Percentiles rank a stretch among this genome's conserved stretches.
These are phyloP conservation scores for Cardiosporidium cionae DNA, from an alignment of 169 alveolate genomes.

Conservation along the genomic window DNA sequence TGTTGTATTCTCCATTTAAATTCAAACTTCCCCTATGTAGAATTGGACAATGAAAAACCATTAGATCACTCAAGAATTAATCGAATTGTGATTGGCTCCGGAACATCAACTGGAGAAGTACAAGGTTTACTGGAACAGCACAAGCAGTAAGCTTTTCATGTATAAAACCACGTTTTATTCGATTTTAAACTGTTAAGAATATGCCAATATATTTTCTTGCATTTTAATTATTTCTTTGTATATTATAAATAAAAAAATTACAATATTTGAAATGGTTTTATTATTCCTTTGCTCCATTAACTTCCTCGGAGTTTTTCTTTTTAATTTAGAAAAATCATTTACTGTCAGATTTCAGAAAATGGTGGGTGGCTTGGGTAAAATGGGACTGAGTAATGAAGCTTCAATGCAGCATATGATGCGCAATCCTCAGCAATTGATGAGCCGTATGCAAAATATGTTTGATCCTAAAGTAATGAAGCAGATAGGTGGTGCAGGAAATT, in stretches of 20 bases:
- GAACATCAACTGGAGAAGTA: slow-evolving; percentile 78
- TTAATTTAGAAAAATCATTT: too few relatives aligned
- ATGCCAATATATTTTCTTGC: too few relatives aligned
- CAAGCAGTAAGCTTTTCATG: slow-evolving; percentile 55
- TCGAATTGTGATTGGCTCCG: slow-evolving; percentile 92
- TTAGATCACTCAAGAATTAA: slow-evolving; percentile 73
- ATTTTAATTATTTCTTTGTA: too few relatives aligned
- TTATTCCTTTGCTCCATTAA: too few relatives aligned
- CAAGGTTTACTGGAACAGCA: slow-evolving; percentile 84
- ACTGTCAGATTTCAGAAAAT: slow-evolving; percentile 84
- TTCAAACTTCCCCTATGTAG: slow-evolving; percentile 52
- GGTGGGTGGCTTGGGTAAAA: slow-evolving; percentile 93
- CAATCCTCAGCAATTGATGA: slow-evolving; percentile 87
- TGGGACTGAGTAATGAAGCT: slow-evolving; percentile 79
- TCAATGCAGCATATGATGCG: slow-evolving; percentile 77
- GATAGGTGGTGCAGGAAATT: slow-evolving; percentile 92
- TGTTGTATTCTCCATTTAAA: too few relatives aligned
- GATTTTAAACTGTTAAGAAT: too few relatives aligned
- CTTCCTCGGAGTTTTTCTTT: too few relatives aligned
- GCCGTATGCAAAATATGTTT: slow-evolving; percentile 83
- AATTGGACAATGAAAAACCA: slow-evolving; percentile 83
- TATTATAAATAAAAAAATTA: too few relatives aligned
- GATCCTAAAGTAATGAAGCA: slow-evolving; percentile 89
- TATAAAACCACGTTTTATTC: not conserved
- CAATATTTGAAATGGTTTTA: too few relatives aligned